Evolutionary conservation across 2,329 filamentous ascomycete genomes (phyloP).

Genomic region (Colletotrichum chrysophilum): DNA sequence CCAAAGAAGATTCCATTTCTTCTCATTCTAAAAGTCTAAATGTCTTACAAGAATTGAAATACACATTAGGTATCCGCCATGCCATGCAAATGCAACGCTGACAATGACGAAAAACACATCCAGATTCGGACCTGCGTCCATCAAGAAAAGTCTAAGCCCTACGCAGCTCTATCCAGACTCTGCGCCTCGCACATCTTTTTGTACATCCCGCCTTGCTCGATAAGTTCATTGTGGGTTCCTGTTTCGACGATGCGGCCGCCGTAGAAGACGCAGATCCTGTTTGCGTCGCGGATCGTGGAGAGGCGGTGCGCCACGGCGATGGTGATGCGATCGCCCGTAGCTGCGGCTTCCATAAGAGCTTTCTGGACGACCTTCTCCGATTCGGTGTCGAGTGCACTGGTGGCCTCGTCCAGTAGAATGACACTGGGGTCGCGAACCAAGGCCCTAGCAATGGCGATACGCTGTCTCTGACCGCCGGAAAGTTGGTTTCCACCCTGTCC

Average conservation of each 20-base stretch:
- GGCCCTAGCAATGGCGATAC: conserved; percentile 74
- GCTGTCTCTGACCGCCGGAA: conserved; percentile 75
- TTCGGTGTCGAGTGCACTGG: conserved; percentile 66
- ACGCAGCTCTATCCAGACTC: not conserved
- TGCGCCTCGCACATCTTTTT: conserved; percentile 20
- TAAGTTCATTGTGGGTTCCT: conserved; percentile 8
- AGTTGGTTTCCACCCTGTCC: conserved; percentile 72
- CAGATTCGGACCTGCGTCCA: not conserved
- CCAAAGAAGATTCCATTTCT: not conserved
- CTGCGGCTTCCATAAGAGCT: conserved; percentile 51
- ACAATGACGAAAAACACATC: not conserved
- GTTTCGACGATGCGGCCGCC: conserved; percentile 2
- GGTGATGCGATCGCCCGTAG: conserved; percentile 2
- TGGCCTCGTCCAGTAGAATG: conserved; percentile 76
- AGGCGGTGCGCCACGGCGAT: conserved; percentile 23
- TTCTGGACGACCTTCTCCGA: conserved; percentile 69
- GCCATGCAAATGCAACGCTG: not conserved
- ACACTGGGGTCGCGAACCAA: conserved; percentile 70
- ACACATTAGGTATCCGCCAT: not conserved
- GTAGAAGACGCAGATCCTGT: conserved; percentile 19
- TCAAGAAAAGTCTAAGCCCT: not conserved
- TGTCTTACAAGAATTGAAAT: not conserved
- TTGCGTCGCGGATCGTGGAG: conserved; percentile 21
- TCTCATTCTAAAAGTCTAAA: not conserved
- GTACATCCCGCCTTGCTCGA: conserved; percentile 5